Percentiles rank a stretch among this genome's conserved stretches.
These are phyloP conservation scores for Marasmius oreades DNA, from an alignment of 1,284 basidiomycete genomes.

Conservation along the genomic window DNA sequence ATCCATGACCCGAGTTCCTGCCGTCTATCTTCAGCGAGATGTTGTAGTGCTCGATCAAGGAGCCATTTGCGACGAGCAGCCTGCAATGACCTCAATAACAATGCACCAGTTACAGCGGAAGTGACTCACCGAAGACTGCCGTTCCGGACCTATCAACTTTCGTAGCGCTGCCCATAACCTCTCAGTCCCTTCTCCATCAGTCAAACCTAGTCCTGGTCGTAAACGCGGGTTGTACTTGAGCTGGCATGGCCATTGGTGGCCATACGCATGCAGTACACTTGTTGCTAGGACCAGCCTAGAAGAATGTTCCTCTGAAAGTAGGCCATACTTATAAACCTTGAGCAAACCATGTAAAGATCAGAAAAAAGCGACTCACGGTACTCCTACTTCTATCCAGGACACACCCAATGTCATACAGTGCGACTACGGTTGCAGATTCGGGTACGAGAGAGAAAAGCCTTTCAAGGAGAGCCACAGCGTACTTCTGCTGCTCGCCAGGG, in stretches of 20 bases:
- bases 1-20: no score
- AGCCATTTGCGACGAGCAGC: background rate
- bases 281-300: slow-evolving; percentile 11
- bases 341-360: slow-evolving; percentile 7
- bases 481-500: background rate
- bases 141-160: slow-evolving; percentile 24
- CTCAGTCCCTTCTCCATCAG: slow-evolving; percentile 35
- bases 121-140: background rate
- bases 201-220: slow-evolving; percentile 26
- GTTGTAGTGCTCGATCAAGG: background rate
- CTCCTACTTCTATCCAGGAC: background rate
- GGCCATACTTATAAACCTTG: background rate
- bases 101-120: background rate
- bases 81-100: background rate
- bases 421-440: background rate
- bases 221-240: slow-evolving; percentile 33
- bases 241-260: slow-evolving; percentile 39
- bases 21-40: no score
- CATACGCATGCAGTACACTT: slow-evolving; percentile 27
- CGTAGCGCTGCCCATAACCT: slow-evolving; percentile 30
- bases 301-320: background rate
- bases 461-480: background rate
- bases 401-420: slow-evolving; percentile 25
- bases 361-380: slow-evolving; percentile 17
- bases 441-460: background rate